Evolutionary conservation across 352 stramenopile genomes (phyloP), one percentile per base, ranked within the genome.

Genomic region (Globisporangium takayamanum): DNA sequence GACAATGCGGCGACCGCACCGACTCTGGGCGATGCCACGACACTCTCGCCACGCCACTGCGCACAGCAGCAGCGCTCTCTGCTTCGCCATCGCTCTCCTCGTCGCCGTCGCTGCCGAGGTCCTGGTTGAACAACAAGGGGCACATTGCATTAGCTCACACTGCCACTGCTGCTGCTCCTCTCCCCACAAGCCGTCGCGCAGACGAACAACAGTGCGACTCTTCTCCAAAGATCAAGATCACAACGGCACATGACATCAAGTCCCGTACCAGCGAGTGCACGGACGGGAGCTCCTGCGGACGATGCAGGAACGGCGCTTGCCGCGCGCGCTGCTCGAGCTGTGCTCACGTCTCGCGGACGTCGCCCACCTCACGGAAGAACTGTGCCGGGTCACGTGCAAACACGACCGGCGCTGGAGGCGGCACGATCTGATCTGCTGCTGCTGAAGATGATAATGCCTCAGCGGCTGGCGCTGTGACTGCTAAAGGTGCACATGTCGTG

Each of bases 311-410:
- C 30, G 79, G 72, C 20, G 80, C 64, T 8, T 59, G 52, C 46
- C 66, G 66, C 30, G 76, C 81, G 28, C 73, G 78, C 50, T 81
- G 77, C 69, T 88, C 72, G 22, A 91, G 60, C 53, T 85, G 62
- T 2, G 64, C 70, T 74, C 80, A 93, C 25, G 74, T 88, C 59
- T 87, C 74, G 8, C 79, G 76, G 14, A 67, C 64, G 42, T 87
- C 76, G 26, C 67, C 64, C 2, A 62, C 54, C 0, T 78, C 64
- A 53, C 53, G 59, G 62, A 82, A 76, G 67, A 77, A 76, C 55
- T 57, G 50, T 30, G 51, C 48, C 44, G 59, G 46, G 53, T 70
- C 61, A 25, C 33, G 41, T 16, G 50, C 20, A 2, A 22, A 8
- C 41, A 56, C 49, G 46, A 37, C 26, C 8, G 59, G 20, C 28